phyloP scores from a whole-genome alignment of 202 grass and related monocot genomes.

The Brachypodium distachyon region DNA sequence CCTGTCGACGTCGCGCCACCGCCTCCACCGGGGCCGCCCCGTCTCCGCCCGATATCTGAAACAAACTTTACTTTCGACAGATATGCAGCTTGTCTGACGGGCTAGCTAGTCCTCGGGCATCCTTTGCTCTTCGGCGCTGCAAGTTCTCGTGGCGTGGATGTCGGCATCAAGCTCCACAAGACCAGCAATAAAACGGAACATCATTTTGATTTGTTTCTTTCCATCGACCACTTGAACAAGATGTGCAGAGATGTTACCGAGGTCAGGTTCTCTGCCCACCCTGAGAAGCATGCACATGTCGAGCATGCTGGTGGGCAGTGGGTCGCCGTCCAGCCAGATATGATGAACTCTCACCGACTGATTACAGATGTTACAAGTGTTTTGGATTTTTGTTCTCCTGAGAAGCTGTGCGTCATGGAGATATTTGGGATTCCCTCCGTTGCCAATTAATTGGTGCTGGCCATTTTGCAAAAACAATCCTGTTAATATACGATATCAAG shows the following conservation, averaged over 20 bases:
- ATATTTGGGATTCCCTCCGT: too few relatives aligned
- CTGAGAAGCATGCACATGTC: constrained; percentile 43
- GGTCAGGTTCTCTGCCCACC: constrained; percentile 32
- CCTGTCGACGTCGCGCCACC: too few relatives aligned
- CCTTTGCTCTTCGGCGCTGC: constrained; percentile 63
- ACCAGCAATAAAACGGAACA: background rate
- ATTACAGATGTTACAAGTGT: constrained; percentile 27
- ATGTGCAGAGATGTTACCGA: constrained; percentile 56
- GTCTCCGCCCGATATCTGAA: background rate
- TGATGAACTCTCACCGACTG: constrained; percentile 39
- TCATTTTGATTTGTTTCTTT: constrained; percentile 57
- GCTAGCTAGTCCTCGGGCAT: constrained; percentile 33
- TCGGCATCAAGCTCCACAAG: constrained; percentile 44
- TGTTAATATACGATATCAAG: too few relatives aligned
- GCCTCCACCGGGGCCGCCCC: too few relatives aligned
- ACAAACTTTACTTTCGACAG: constrained; percentile 22
- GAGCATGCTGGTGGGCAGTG: constrained; percentile 38
- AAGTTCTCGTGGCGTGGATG: constrained; percentile 27
- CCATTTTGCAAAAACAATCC: too few relatives aligned
- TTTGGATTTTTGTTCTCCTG: constrained; percentile 46
- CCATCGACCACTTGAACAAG: constrained; percentile 57
- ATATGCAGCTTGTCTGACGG: constrained; percentile 52
- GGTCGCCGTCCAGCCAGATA: constrained; percentile 32
- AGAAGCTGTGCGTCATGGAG: constrained; percentile 46
- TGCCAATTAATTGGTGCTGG: too few relatives aligned